These are phyloP conservation scores for Oemleria cerasiformis DNA, from an alignment of 306 rosid genomes.

Conservation along the genomic window DNA sequence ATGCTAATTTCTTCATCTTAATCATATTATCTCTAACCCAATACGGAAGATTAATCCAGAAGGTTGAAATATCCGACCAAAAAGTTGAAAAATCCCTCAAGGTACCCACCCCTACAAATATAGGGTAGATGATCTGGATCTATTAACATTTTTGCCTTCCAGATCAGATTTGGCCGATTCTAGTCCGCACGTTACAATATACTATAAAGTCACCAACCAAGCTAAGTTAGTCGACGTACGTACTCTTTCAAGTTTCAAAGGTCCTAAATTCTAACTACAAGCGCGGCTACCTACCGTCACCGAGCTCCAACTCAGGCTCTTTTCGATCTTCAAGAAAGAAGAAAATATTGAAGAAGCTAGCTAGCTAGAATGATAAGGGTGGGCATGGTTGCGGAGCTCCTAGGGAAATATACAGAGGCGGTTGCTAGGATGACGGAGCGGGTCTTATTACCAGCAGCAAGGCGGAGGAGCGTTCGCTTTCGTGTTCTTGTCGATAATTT, in stretches of 20 bases:
- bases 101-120: too few species aligned
- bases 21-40: background rate
- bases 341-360: constrained; percentile 6
- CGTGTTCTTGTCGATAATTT: constrained; percentile 31
- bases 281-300: background rate
- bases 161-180: background rate
- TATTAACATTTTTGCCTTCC: background rate
- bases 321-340: too few species aligned
- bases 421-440: constrained; percentile 41
- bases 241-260: background rate
- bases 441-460: constrained; percentile 19
- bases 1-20: background rate
- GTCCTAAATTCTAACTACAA: background rate
- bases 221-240: too few species aligned
- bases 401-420: constrained; percentile 45
- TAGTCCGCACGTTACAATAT: background rate
- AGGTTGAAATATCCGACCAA: background rate
- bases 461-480: constrained; percentile 23
- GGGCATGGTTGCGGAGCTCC: constrained; percentile 47
- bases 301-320: too few species aligned
- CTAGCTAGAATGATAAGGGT: constrained; percentile 53
- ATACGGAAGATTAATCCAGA: background rate
- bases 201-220: background rate
- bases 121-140: background rate
- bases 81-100: background rate